Percentiles rank a stretch among this genome's conserved stretches.
Evolutionary conservation across 2,329 filamentous ascomycete species (phyloP).

Genomic region (Ustulina deusta): DNA sequence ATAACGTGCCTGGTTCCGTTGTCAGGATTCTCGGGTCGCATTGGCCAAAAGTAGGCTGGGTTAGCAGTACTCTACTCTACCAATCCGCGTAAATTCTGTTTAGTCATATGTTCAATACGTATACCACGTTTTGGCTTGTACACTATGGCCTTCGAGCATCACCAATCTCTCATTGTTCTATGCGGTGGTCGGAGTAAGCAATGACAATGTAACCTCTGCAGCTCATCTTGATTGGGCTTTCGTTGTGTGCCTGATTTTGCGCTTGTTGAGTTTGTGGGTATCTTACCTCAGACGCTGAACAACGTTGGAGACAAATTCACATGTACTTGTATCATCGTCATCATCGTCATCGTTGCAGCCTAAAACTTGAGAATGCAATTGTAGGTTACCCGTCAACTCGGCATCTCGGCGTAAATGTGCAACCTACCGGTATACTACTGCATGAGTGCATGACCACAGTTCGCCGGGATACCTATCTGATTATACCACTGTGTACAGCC

Average conservation of each 20-base stretch:
- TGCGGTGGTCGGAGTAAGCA: not conserved
- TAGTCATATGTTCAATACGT: constrained; percentile 30
- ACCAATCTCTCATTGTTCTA: not conserved
- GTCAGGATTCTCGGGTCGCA: constrained; percentile 8
- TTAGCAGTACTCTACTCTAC: constrained; percentile 1
- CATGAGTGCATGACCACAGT: too few relatives aligned
- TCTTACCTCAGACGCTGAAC: not conserved
- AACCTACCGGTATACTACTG: not conserved
- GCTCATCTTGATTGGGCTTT: not conserved
- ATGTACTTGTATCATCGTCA: not conserved
- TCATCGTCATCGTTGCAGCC: not conserved
- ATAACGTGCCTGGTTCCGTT: constrained; percentile 59
- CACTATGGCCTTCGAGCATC: not conserved
- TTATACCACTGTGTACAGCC: too few relatives aligned
- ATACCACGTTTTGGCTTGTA: constrained; percentile 22
- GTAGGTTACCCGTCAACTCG: too few relatives aligned
- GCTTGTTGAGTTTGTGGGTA: not conserved
- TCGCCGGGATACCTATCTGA: too few relatives aligned
- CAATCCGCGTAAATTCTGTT: constrained; percentile 33
- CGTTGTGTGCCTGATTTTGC: not conserved
- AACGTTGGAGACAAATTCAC: not conserved
- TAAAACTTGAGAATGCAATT: not conserved
- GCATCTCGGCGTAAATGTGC: too few relatives aligned
- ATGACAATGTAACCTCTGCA: not conserved
- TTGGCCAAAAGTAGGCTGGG: constrained; percentile 25